Evolutionary conservation across 2,329 filamentous ascomycete genomes (phyloP), one percentile per base, ranked within the genome.

Genomic region (Rutstroemia sp.): DNA sequence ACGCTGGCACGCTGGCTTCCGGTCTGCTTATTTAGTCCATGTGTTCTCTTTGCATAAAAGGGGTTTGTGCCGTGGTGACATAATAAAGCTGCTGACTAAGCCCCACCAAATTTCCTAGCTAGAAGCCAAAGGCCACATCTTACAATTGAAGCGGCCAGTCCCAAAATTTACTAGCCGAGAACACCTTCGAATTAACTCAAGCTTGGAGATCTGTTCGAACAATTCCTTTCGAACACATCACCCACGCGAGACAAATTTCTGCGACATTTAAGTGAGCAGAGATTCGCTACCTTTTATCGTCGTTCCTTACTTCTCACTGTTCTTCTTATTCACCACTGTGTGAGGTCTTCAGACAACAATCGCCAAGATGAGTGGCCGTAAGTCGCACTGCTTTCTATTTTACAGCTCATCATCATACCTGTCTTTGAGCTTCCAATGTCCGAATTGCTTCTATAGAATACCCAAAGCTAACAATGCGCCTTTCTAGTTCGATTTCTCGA

Each of bases 401-500:
- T n/a, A 19, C 25, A 51, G 47, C 47, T 46, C 41, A 30, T 52
- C 48, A 25, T 54, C 42, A 50, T 44, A 55, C 19, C 23, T 54
- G 42, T 48, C 14, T n/a, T 41, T 50, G 23, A 55, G 27, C 14
- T 51, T 16, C 25, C n/a, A 47, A n/a, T 27, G 57, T 51, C 56
- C 46, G 44, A 38, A 51, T 53, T 61, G 58, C 60, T 61, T 62
- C 55, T 12, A 34, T 27, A 52, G 30, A 39, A 25, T 42, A 52
- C 41, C 56, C 54, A 46, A 57, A 9, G 19, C 66, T 69, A 59
- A 69, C 61, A 30, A 52, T 60, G 58, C 57, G 60, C 57, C 39
- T 58, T 48, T 37, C 25, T 58, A 97, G 92, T 99, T 78, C 92
- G 94, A 75, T 99, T 99, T 74, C 92, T 99, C 80, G 94, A 99